Conservation (phyloP, 2,329 filamentous ascomycete species). For the Bipolaris cookei region DNA sequence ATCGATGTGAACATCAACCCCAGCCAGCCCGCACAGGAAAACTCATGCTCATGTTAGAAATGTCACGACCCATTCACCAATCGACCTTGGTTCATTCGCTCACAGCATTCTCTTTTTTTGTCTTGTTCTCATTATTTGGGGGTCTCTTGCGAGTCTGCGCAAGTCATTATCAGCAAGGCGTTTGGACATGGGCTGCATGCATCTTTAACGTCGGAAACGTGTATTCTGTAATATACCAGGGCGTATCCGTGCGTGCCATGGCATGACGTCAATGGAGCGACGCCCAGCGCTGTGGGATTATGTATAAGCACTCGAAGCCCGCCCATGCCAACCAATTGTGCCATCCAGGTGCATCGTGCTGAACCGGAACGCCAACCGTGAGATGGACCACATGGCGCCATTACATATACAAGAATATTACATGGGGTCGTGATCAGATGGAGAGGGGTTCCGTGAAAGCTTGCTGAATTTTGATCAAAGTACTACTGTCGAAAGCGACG, state of each 20-base stretch:
- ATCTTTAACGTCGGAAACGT: constrained; percentile 21
- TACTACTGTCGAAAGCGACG: constrained; percentile 3
- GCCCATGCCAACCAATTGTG: constrained; percentile 29
- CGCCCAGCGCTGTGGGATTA: constrained; percentile 18
- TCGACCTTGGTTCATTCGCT: constrained; percentile 27
- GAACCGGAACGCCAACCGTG: constrained; percentile 38
- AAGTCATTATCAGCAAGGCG: constrained; percentile 50
- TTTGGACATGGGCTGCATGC: constrained; percentile 38
- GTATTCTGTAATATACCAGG: constrained; percentile 47
- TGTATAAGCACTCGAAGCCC: constrained; percentile 25
- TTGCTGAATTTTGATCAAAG: constrained; percentile 20
- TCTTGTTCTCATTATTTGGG: constrained; percentile 44
- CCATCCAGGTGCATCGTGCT: constrained; percentile 24
- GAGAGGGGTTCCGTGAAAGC: constrained; percentile 24
- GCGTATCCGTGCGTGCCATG: constrained; percentile 22
- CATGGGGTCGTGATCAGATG: constrained; percentile 32
- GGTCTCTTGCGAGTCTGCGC: constrained; percentile 31
- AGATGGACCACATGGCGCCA: constrained; percentile 31
- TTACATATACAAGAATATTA: constrained; percentile 49
- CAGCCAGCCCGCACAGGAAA: constrained; percentile 68
- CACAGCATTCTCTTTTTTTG: constrained; percentile 27
- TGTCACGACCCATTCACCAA: constrained; percentile 3
- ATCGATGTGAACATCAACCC: constrained; percentile 90
- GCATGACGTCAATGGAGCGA: constrained; percentile 30
- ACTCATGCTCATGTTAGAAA: constrained; percentile 47